A percentile compares a stretch with the other conserved stretches of the same genome.
Conservation (phyloP, 371 early-diverging fungal genomes). For the Mucor circinelloides region DNA sequence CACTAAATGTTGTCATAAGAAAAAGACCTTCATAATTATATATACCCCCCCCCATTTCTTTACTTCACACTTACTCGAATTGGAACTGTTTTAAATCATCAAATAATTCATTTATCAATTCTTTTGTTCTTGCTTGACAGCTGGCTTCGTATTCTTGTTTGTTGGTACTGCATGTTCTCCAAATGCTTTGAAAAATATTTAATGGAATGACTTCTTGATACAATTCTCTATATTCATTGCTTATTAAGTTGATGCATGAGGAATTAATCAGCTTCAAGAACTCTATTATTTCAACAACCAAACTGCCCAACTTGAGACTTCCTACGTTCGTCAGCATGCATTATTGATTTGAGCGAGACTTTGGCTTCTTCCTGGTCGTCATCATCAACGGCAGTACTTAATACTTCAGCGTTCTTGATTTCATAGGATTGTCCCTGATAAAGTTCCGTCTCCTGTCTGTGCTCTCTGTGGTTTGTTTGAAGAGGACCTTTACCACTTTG, state of each 20-base stretch:
- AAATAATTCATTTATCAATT: conserved; percentile 2
- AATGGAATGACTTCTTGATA: conserved; percentile 3
- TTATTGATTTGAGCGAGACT: background rate
- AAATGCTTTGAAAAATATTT: background rate
- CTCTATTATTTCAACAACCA: conserved; percentile 4
- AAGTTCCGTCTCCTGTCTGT: too few species aligned
- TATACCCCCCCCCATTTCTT: background rate
- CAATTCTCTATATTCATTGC: background rate
- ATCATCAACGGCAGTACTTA: background rate
- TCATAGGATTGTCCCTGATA: background rate
- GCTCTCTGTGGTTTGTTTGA: too few species aligned
- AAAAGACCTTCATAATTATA: background rate
- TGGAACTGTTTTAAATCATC: background rate
- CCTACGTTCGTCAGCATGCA: background rate
- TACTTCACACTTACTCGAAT: background rate
- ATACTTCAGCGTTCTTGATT: background rate
- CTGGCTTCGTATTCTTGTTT: background rate
- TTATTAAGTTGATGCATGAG: conserved; percentile 8
- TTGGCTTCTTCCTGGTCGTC: background rate
- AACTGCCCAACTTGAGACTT: background rate
- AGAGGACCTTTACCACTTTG: too few species aligned
- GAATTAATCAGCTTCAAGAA: conserved; percentile 2
- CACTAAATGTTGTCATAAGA: conserved; percentile 3
- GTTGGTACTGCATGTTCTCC: background rate
- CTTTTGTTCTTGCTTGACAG: background rate